These are phyloP conservation scores for Adenanthera pavonina DNA, from an alignment of 306 rosid species.

Conservation along the genomic window DNA sequence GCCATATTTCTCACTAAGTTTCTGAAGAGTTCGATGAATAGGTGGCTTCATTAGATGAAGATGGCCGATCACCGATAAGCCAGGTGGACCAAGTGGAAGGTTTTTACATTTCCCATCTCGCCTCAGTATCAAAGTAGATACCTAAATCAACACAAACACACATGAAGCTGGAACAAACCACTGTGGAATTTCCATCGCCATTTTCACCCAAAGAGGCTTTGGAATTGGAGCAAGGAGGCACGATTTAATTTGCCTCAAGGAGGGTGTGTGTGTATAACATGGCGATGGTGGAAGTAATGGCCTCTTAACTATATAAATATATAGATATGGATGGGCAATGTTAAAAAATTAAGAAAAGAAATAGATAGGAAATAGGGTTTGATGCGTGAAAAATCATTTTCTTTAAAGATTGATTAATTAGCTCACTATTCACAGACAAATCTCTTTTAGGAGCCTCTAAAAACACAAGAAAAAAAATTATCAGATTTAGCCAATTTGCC, in stretches of 20 bases:
- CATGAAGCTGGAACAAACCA: not conserved
- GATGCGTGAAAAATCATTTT: no score
- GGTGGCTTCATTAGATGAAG: conserved; percentile 51
- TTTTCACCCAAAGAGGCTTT: not conserved
- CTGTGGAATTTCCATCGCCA: not conserved
- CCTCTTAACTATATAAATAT: not conserved
- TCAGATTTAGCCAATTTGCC: no score
- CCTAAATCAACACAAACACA: not conserved
- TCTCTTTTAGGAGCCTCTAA: no score
- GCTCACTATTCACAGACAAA: no score
- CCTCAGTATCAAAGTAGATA: not conserved
- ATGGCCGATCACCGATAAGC: conserved; percentile 49
- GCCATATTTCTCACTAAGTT: conserved; percentile 38
- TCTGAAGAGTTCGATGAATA: conserved; percentile 32
- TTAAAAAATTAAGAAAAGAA: no score
- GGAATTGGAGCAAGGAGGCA: not conserved
- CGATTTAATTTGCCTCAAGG: not conserved
- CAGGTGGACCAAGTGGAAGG: conserved; percentile 41
- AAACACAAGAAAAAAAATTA: no score
- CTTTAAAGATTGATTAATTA: no score
- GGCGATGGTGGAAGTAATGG: not conserved
- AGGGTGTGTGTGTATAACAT: not conserved
- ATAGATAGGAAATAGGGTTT: no score
- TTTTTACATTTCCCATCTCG: not conserved
- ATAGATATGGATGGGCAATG: no score